A percentile compares a stretch with the other conserved stretches of the same genome.
Conservation (phyloP, 139 green algal species). For the Picochlorum sp. region DNA sequence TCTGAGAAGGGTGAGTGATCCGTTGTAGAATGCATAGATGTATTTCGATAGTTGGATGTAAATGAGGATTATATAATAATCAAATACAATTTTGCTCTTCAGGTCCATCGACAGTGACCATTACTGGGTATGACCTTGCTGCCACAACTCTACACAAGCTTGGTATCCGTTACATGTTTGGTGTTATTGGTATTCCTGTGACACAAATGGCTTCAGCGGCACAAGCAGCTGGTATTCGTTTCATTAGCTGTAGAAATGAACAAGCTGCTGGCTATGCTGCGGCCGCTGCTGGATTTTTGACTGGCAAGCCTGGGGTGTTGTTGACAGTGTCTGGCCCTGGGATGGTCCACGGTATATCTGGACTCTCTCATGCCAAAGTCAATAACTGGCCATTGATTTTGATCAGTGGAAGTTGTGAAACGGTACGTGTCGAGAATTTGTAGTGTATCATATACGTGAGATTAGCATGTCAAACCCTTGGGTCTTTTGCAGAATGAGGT, state of each 20-base stretch:
- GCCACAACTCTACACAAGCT: constrained; percentile 36
- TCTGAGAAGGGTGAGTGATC: constrained; percentile 4
- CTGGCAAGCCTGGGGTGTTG: constrained; percentile 56
- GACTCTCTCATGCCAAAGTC: constrained; percentile 49
- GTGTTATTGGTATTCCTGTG: constrained; percentile 77
- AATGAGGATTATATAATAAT: neutral
- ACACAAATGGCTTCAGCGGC: constrained; percentile 61
- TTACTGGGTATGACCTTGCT: constrained; percentile 42
- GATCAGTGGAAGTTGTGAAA: constrained; percentile 53
- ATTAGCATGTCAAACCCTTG: neutral
- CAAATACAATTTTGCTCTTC: neutral
- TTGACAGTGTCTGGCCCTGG: constrained; percentile 76
- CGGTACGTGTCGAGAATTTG: constrained; percentile 1
- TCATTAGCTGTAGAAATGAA: constrained; percentile 74
- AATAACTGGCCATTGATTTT: constrained; percentile 77
- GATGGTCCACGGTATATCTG: constrained; percentile 65
- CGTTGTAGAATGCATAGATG: neutral
- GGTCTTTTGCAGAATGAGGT: constrained; percentile 36
- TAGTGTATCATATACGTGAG: no score
- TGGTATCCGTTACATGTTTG: constrained; percentile 65
- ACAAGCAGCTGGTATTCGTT: constrained; percentile 67
- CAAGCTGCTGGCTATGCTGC: constrained; percentile 78
- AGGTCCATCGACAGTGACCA: constrained; percentile 6
- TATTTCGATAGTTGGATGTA: no score
- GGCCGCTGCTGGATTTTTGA: constrained; percentile 60